Conservation (phyloP, 768 basidiomycete species). For the Tulasnella calospora region DNA sequence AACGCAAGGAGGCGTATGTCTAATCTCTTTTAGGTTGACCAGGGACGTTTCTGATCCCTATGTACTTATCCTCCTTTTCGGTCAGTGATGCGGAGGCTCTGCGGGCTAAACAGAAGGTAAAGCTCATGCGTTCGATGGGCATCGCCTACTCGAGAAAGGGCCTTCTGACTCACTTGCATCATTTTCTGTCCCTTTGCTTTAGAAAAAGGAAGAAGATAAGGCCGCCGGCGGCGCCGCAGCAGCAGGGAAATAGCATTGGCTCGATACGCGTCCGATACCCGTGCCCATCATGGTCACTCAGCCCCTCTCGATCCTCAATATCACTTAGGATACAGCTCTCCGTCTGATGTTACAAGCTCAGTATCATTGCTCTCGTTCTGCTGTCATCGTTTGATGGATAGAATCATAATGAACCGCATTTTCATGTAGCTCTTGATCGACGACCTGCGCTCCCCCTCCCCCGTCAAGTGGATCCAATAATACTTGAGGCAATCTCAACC, state of each 20-base stretch:
- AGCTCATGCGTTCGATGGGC: background rate
- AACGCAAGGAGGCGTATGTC: slow-evolving; percentile 28
- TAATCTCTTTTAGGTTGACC: background rate
- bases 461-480: background rate
- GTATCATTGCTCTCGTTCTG: background rate
- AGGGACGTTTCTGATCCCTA: background rate
- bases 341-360: background rate
- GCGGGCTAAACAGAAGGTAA: slow-evolving; percentile 23
- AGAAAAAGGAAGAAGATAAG: slow-evolving; percentile 22
- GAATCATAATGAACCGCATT: background rate
- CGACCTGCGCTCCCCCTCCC: background rate
- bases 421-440: background rate
- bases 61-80: background rate
- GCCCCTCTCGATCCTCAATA: background rate
- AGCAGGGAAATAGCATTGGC: slow-evolving; percentile 2
- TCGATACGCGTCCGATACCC: background rate
- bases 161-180: background rate
- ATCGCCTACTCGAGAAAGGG: background rate
- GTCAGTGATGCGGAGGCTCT: slow-evolving; percentile 22
- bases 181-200: background rate
- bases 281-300: background rate
- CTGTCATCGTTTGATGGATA: background rate
- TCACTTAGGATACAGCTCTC: background rate
- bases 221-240: slow-evolving; percentile 1
- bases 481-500: background rate